Conservation (phyloP, 257 asterid species). For the Rauvolfia tetraphylla region DNA sequence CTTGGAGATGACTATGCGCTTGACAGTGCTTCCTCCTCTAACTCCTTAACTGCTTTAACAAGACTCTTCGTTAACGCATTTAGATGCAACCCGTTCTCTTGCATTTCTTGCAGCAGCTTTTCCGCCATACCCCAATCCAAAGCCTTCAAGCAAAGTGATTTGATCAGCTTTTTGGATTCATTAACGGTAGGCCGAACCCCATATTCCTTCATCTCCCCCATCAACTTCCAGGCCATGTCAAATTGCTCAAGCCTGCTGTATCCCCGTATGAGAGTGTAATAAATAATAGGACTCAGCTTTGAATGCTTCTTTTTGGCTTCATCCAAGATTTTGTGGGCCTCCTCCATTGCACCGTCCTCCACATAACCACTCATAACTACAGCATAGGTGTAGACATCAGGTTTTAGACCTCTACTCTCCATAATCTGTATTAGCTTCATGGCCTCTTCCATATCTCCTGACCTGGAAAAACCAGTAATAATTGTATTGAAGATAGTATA, state of each 20-base stretch:
- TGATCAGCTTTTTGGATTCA: conserved; percentile 76
- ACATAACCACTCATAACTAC: conserved; percentile 71
- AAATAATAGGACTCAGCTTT: conserved; percentile 57
- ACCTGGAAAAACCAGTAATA: conserved; percentile 61
- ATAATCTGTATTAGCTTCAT: conserved; percentile 39
- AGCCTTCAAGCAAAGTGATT: conserved; percentile 77
- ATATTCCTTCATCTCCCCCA: conserved; percentile 64
- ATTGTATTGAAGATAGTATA: conserved; percentile 56
- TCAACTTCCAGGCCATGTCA: conserved; percentile 59
- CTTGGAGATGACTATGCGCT: conserved; percentile 12
- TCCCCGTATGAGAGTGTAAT: conserved; percentile 69
- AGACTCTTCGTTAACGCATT: conserved; percentile 69
- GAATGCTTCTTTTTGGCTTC: conserved; percentile 69
- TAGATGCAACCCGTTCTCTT: conserved; percentile 51
- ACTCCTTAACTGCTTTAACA: conserved; percentile 72
- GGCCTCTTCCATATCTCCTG: conserved; percentile 63
- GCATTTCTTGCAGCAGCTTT: conserved; percentile 66
- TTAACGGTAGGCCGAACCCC: conserved; percentile 63
- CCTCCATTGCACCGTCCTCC: conserved; percentile 60
- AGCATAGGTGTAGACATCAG: conserved; percentile 71
- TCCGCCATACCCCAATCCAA: conserved; percentile 80
- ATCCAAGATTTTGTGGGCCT: conserved; percentile 58
- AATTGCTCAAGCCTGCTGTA: conserved; percentile 76
- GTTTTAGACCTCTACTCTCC: conserved; percentile 78
- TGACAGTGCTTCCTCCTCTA: conserved; percentile 45